Evolutionary conservation across 768 basidiomycete genomes (phyloP), one percentile per base, ranked within the genome.

Genomic region (Leccinum olivaceopallidum): DNA sequence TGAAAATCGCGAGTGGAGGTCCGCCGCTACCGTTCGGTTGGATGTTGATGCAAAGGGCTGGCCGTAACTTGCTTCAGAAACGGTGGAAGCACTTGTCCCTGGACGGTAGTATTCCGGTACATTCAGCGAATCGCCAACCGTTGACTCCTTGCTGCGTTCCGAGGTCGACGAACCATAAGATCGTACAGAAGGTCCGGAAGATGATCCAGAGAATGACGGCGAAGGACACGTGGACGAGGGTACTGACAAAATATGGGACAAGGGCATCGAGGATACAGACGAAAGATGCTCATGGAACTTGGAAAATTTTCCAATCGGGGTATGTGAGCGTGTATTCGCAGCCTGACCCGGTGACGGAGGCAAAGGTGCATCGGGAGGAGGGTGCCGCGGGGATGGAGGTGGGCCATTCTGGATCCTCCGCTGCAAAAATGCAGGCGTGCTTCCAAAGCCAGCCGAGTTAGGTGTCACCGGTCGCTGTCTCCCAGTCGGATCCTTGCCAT

Each of bases 271-370:
- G 4, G 72, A 72, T 5, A 72, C 60, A 1, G 73, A 73, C 20
- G 72, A 70, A 49, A 73, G 60, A 42, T 75, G 74, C 22, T 73
- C 74, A 44, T 74, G 73, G 65, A 75, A 73, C 53, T 75, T 73
- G 6, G 73, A 74, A 34, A 60, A 52, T 6, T 60, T 20, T 20
- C 32, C 53, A 3, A 66, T 28, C 2, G 66, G 65, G 5, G 66
- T 67, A 8, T 63, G 62, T 34, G 61, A 51, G 4, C 49, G 60
- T 6, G 51, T 28, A 49, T 34, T 56, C 8, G 56, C 51, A 1
- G 24, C 34, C 20, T 36, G 47, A 55, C 53, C 52, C 2, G 71
- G 71, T 3, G 72, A 66, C 2, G 72, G 69, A 34, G 74, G 72
- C n/a, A 75, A 52, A 6, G 74, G 70, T 18, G 26, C 22, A 59